Evolutionary conservation across 192 early-diverging fungal species (phyloP).

Genomic region (Podochytrium sp.): DNA sequence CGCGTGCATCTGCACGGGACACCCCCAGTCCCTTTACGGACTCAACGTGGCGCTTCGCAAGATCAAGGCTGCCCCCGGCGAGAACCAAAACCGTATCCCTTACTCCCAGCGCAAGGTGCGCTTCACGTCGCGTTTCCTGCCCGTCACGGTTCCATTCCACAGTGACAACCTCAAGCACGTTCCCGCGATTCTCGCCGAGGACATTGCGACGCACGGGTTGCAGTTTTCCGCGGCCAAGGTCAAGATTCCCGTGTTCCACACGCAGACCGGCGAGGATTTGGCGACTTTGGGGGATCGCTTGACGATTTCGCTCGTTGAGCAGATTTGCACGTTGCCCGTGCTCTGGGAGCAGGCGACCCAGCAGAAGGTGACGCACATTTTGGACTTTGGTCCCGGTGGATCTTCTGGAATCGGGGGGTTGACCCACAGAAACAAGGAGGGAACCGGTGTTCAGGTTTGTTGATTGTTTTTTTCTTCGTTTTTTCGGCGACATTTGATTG

Average conservation of each 20-base stretch:
- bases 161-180: constrained; percentile 74
- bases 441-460: constrained; percentile 71
- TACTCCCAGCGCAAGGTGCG: constrained; percentile 88
- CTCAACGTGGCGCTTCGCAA: constrained; percentile 90
- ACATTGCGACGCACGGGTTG: constrained; percentile 70
- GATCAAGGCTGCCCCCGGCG: constrained; percentile 81
- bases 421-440: constrained; percentile 86
- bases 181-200: constrained; percentile 64
- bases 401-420: constrained; percentile 80
- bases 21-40: constrained; percentile 89
- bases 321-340: constrained; percentile 72
- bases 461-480: neutral
- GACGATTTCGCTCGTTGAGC: constrained; percentile 68
- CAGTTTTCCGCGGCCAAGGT: constrained; percentile 67
- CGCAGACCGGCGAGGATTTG: constrained; percentile 82
- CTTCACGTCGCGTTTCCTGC: constrained; percentile 90
- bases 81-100: constrained; percentile 89
- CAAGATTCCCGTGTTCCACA: constrained; percentile 77
- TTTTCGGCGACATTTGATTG: too few relatives aligned
- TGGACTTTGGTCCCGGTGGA: constrained; percentile 94
- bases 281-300: constrained; percentile 48
- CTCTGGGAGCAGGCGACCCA: constrained; percentile 74
- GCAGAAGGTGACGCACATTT: constrained; percentile 78
- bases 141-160: constrained; percentile 92
- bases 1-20: constrained; percentile 86